These are phyloP conservation scores for Pythium dissimile DNA, from an alignment of 352 stramenopile genomes.

Conservation along the genomic window DNA sequence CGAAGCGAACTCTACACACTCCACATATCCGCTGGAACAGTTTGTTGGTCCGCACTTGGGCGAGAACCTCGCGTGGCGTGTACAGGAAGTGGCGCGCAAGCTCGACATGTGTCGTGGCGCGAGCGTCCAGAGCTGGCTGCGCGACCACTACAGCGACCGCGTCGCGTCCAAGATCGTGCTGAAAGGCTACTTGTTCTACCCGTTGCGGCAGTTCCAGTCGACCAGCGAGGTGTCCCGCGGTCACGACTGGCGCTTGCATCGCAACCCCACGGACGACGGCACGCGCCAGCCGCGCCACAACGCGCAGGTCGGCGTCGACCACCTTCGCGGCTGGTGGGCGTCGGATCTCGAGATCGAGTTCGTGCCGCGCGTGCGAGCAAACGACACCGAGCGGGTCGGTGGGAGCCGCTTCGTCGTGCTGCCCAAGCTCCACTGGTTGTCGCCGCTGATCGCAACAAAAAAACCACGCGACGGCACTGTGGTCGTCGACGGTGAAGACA, in stretches of 20 bases:
- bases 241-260: conserved; percentile 49
- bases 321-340: conserved; percentile 72
- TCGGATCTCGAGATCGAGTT: conserved; percentile 44
- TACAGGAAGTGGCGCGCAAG: conserved; percentile 65
- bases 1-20: background rate
- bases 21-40: conserved; percentile 43
- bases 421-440: conserved; percentile 69
- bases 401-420: conserved; percentile 58
- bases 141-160: conserved; percentile 42
- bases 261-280: conserved; percentile 18
- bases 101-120: conserved; percentile 54
- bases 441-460: conserved; percentile 40
- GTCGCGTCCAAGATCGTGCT: conserved; percentile 60
- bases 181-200: conserved; percentile 65
- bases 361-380: conserved; percentile 31
- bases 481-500: conserved; percentile 30
- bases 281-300: conserved; percentile 11
- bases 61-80: conserved; percentile 70
- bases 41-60: conserved; percentile 71
- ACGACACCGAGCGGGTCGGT: conserved; percentile 20
- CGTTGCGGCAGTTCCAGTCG: conserved; percentile 38
- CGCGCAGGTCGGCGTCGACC: conserved; percentile 32
- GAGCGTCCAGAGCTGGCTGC: conserved; percentile 50
- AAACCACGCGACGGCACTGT: conserved; percentile 14
- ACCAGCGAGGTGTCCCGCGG: conserved; percentile 39